Evolutionary conservation across 345 rosid genomes (phyloP).

Genomic region (Populus ilicifolia): DNA sequence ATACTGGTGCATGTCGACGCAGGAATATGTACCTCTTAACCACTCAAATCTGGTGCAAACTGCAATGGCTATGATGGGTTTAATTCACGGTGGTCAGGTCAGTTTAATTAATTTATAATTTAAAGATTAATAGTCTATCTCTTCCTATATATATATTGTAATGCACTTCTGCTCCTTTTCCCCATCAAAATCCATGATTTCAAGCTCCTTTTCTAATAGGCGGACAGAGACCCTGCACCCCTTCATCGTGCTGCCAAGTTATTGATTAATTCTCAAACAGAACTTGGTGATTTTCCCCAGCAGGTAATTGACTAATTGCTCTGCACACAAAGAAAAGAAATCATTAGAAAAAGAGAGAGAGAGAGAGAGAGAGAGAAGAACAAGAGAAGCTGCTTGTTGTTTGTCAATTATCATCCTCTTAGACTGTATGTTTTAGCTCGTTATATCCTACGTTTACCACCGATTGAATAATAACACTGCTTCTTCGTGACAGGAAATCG

Average conservation of each 20-base stretch:
- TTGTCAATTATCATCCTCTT: too few species aligned
- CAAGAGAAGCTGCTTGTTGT: too few species aligned
- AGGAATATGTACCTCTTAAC: slow-evolving; percentile 15
- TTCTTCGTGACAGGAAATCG: background rate
- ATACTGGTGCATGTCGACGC: background rate
- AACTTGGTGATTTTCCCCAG: slow-evolving; percentile 18
- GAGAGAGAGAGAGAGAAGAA: too few species aligned
- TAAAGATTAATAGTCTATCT: too few species aligned
- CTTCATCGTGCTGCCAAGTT: slow-evolving; percentile 14
- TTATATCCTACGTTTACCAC: background rate
- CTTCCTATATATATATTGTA: too few species aligned
- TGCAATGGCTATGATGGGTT: slow-evolving; percentile 22
- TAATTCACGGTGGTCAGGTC: slow-evolving; percentile 21
- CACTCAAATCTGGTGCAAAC: slow-evolving; percentile 24
- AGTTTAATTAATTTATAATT: background rate
- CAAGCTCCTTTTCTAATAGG: background rate
- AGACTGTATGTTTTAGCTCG: too few species aligned
- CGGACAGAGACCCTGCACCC: slow-evolving; percentile 6
- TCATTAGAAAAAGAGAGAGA: too few species aligned
- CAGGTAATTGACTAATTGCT: slow-evolving; percentile 6
- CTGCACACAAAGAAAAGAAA: too few species aligned
- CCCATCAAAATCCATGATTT: too few species aligned
- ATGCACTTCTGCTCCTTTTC: too few species aligned
- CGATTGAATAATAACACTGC: background rate
- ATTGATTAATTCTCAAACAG: slow-evolving; percentile 9